Evolutionary conservation across 768 basidiomycete genomes (phyloP).

Genomic region (Termitomyces sp.): DNA sequence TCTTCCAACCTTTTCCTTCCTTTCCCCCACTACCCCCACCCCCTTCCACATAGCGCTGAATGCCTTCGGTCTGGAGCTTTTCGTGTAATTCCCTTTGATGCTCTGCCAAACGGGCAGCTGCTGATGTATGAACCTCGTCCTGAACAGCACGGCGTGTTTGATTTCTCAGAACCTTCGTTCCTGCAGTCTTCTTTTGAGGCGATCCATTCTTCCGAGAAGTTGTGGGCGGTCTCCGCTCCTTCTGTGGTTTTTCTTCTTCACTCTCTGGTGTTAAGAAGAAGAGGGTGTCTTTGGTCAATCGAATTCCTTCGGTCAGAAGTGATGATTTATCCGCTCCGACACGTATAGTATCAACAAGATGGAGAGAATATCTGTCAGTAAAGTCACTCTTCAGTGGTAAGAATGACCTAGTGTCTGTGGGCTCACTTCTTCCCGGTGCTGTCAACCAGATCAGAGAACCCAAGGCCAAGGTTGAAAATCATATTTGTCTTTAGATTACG

Average conservation of each 20-base stretch:
- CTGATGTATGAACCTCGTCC: conserved; percentile 76
- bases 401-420: neutral
- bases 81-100: conserved; percentile 85
- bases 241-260: conserved; percentile 53
- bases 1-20: conserved; percentile 91
- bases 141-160: conserved; percentile 87
- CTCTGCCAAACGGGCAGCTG: conserved; percentile 72
- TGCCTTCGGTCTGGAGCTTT: conserved; percentile 69
- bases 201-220: conserved; percentile 58
- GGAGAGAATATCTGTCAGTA: conserved; percentile 69
- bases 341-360: conserved; percentile 84
- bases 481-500: conserved; percentile 70
- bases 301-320: conserved; percentile 80
- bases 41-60: conserved; percentile 80
- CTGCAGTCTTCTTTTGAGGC: conserved; percentile 66
- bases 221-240: conserved; percentile 47
- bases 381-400: neutral
- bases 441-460: conserved; percentile 80
- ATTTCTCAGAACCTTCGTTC: conserved; percentile 82
- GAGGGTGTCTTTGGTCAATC: conserved; percentile 79
- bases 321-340: conserved; percentile 60
- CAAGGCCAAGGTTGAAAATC: conserved; percentile 81
- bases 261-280: conserved; percentile 73
- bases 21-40: conserved; percentile 70
- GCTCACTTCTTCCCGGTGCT: conserved; percentile 71